A percentile compares a stretch with the other conserved stretches of the same genome.
Evolutionary conservation across 2,329 filamentous ascomycete genomes (phyloP).

Genomic region (Xylariaceae sp.): DNA sequence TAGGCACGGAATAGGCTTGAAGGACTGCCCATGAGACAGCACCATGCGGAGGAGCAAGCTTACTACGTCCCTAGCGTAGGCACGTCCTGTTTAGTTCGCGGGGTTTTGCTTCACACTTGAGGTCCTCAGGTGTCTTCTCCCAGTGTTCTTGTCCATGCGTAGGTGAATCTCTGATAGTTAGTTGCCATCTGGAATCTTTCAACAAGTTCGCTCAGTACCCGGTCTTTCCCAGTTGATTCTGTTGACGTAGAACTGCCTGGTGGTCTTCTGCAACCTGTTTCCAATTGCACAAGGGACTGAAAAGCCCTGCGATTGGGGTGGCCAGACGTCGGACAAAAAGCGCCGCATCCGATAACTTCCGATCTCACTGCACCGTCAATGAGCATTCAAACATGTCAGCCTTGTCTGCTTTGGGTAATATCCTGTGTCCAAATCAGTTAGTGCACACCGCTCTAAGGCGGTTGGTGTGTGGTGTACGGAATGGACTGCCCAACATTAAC

Average conservation of each 20-base stretch:
- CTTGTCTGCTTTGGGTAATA: conserved; percentile 33
- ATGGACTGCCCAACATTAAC: neutral
- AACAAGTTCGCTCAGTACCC: too few species aligned
- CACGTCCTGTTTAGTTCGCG: too few species aligned
- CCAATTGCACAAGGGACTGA: neutral
- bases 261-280: neutral
- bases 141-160: too few species aligned
- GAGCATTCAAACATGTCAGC: conserved; percentile 25
- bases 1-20: too few species aligned
- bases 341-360: conserved; percentile 20
- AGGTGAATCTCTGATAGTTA: too few species aligned
- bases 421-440: neutral
- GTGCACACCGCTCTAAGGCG: neutral
- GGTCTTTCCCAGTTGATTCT: too few species aligned
- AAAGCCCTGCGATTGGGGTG: neutral
- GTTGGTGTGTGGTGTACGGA: neutral
- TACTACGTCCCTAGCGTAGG: too few species aligned
- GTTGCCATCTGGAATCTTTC: too few species aligned
- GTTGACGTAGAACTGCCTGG: too few species aligned
- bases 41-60: neutral
- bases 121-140: too few species aligned
- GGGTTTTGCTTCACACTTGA: too few species aligned
- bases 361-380: conserved; percentile 14
- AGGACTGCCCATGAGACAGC: too few species aligned
- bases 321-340: conserved; percentile 12